These are phyloP conservation scores for Magnusiomyces ingens DNA, from an alignment of 1,139 yeast species.

Conservation along the genomic window DNA sequence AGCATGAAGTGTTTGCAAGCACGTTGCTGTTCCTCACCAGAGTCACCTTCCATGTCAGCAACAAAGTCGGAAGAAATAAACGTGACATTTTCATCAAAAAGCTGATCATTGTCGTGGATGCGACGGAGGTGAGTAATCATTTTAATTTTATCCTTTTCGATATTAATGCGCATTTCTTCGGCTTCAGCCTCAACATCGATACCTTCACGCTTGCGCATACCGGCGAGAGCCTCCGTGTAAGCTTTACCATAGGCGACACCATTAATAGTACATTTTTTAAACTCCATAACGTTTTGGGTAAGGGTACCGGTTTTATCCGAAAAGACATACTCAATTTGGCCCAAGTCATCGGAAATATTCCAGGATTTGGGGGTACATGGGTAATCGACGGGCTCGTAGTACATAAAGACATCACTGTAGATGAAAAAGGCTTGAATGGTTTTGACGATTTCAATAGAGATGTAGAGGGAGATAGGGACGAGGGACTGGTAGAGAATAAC, in stretches of 20 bases:
- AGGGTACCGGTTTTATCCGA: slow-evolving; percentile 96
- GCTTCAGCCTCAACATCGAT: slow-evolving; percentile 59
- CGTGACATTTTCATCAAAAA: slow-evolving; percentile 60
- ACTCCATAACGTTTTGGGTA: slow-evolving; percentile 96
- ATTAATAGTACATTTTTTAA: slow-evolving; percentile 82
- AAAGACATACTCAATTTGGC: slow-evolving; percentile 92
- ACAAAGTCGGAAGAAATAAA: slow-evolving; percentile 69
- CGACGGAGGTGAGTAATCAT: slow-evolving; percentile 56
- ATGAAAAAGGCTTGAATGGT: slow-evolving; percentile 92
- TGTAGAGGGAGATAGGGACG: slow-evolving; percentile 91
- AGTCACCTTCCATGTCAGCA: slow-evolving; percentile 44
- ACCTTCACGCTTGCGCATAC: slow-evolving; percentile 83
- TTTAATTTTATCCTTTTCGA: slow-evolving; percentile 47
- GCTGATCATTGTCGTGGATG: slow-evolving; percentile 49
- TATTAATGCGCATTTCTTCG: slow-evolving; percentile 32
- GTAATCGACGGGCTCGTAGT: slow-evolving; percentile 75
- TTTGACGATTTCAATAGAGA: slow-evolving; percentile 90
- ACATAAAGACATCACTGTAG: slow-evolving; percentile 81
- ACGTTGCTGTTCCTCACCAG: slow-evolving; percentile 50
- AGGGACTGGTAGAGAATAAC: slow-evolving; percentile 83
- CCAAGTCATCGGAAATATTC: slow-evolving; percentile 95
- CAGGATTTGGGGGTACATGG: slow-evolving; percentile 96
- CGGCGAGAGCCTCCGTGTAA: slow-evolving; percentile 92
- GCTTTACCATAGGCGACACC: slow-evolving; percentile 91
- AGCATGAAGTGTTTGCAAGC: slow-evolving; percentile 77